Base-by-base conservation (phyloP, 108 stramenopile genomes). In the Pseudonitzschia multiseries region DNA sequence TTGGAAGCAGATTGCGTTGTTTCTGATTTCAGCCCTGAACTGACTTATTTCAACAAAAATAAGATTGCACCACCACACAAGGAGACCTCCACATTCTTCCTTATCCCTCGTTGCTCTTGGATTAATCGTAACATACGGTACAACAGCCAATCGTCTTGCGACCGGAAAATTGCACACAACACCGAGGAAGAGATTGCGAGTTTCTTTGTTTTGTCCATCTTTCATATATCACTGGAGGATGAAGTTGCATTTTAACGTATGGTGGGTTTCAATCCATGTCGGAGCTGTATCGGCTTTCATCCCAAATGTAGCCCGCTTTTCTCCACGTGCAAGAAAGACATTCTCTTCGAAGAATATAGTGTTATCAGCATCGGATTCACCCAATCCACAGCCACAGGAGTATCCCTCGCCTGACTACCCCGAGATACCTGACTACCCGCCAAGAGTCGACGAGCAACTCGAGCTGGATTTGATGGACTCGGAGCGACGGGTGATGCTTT, bases 391-490 rank as follows among this genome's bases (percentile, higher is more conserved):
- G 1, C 46, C 46, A 48, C 46, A 3, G 1, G 46, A 48, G 1
- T 48, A 48, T 48, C 46, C 46, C 18, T 10, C 46, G 13, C 13
- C 46, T 10, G 46, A 48, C 18, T 48, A 10, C 46, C 46, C 46
- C 18, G 12, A 3, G 46, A 10, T 48, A 10, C 46, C 46, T 48
- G 72, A 73, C 31, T 70, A 68, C 27, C 41, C 69, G 18, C 76
- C 76, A 21, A 48, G 56, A 29, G 65, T 77, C 21, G 65, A 70
- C 43, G 70, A 66, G 33, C 70, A 77, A 40, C 48, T 77, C 26
- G 70, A 77, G 52, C 40, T 48, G 17, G 76, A 70, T 57, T 33
- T 77, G 70, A 54, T 71, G 52, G 70, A 77, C 32, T 48, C 70
- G 17, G 70, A 77, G 65, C 76, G 70, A 18, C 62, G 64, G 2